phyloP scores from a whole-genome alignment of 352 stramenopile genomes.

The Elongisporangium senticosum region DNA sequence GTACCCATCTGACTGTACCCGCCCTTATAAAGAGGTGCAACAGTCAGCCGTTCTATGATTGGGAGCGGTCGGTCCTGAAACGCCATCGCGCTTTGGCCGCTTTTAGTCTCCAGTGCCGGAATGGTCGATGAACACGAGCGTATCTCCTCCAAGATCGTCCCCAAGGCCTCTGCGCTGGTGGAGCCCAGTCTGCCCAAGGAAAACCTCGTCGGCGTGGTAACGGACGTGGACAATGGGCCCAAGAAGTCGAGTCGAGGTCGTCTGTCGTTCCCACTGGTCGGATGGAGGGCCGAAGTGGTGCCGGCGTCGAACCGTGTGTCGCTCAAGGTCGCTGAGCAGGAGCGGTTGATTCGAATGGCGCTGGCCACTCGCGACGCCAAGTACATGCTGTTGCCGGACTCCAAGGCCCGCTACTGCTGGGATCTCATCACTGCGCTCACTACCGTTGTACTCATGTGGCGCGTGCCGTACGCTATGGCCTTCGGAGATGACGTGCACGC shows the following conservation, averaged over 20 bases:
- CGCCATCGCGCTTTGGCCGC: background rate
- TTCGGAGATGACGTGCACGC: conserved; percentile 36
- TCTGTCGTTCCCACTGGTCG: conserved; percentile 1
- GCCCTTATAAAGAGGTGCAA: background rate
- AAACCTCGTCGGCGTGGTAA: background rate
- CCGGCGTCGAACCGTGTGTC: conserved; percentile 51
- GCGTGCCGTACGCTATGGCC: conserved; percentile 50
- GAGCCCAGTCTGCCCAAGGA: background rate
- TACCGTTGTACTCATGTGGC: conserved; percentile 53
- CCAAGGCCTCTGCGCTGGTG: background rate
- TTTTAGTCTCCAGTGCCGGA: background rate
- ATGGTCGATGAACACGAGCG: background rate
- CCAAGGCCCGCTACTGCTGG: conserved; percentile 39
- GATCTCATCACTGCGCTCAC: conserved; percentile 44
- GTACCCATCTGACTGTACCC: background rate
- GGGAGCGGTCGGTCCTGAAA: background rate
- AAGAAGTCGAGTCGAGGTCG: conserved; percentile 7
- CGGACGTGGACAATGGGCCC: background rate
- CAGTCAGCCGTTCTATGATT: background rate
- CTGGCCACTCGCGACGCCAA: conserved; percentile 23
- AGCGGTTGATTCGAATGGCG: conserved; percentile 32
- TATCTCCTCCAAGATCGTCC: background rate
- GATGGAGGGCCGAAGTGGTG: conserved; percentile 29
- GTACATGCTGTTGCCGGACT: conserved; percentile 43
- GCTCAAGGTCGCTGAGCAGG: conserved; percentile 45